phyloP scores from a whole-genome alignment of 1,139 yeast species.

The Zygosaccharomyces pseudobailii region DNA sequence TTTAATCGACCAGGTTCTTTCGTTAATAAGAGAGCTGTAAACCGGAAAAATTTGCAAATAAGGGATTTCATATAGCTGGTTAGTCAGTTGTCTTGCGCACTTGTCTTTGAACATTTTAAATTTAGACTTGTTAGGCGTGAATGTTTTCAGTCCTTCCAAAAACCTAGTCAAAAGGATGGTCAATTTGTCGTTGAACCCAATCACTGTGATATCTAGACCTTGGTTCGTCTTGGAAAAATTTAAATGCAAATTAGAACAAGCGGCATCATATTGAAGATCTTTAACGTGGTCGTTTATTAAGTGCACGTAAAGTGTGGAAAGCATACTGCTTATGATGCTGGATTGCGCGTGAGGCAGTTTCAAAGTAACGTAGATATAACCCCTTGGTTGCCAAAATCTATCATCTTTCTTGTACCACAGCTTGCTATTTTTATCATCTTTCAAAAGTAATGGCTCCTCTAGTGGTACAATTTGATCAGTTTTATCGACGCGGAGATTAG shows the following conservation, averaged over 20 bases:
- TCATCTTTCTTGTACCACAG: constrained; percentile 94
- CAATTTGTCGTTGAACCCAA: constrained; percentile 83
- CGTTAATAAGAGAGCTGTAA: constrained; percentile 60
- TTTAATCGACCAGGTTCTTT: constrained; percentile 58
- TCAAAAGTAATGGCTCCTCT: constrained; percentile 47
- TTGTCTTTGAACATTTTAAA: constrained; percentile 67
- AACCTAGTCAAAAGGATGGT: constrained; percentile 57
- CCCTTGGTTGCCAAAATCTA: constrained; percentile 84
- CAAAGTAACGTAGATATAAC: constrained; percentile 58
- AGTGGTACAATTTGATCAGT: constrained; percentile 38
- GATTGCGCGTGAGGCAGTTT: constrained; percentile 61
- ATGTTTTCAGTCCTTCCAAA: constrained; percentile 48
- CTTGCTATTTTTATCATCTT: constrained; percentile 40
- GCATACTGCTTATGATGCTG: constrained; percentile 52
- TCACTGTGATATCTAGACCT: constrained; percentile 62
- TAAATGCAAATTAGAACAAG: constrained; percentile 69
- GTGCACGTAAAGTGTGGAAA: constrained; percentile 60
- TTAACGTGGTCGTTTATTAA: constrained; percentile 70
- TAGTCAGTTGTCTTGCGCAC: constrained; percentile 55
- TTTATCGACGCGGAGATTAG: constrained; percentile 58
- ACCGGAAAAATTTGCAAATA: constrained; percentile 66
- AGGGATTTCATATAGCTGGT: constrained; percentile 72
- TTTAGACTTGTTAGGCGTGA: constrained; percentile 52
- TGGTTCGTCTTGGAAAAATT: constrained; percentile 57
- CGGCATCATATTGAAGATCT: constrained; percentile 75